Percentiles rank a stretch among this genome's conserved stretches.
Conservation (phyloP, 2,329 filamentous ascomycete species). For the Cladophialophora exuberans region DNA sequence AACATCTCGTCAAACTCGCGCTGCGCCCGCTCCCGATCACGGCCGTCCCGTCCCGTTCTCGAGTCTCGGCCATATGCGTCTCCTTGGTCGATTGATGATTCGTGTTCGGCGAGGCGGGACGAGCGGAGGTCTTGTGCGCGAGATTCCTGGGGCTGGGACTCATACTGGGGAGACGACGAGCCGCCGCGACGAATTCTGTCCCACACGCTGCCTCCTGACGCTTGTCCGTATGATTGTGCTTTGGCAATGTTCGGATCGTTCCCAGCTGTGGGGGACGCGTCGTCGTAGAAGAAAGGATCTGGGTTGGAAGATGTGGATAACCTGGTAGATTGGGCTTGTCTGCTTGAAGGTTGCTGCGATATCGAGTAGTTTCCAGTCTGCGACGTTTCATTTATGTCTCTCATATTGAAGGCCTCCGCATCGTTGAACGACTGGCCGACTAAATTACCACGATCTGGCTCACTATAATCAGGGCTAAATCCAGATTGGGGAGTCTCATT, state of each 20-base stretch:
- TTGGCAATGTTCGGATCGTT: constrained; percentile 23
- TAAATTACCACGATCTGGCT: not conserved
- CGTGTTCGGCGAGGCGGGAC: not conserved
- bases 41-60: not conserved
- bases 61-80: not conserved
- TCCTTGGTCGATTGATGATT: not conserved
- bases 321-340: constrained; percentile 1
- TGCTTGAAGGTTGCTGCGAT: not conserved
- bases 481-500: not conserved
- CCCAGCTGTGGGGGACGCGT: constrained; percentile 31
- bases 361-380: too few species aligned
- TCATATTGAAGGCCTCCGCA: constrained; percentile 7
- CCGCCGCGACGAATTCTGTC: constrained; percentile 24
- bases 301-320: constrained; percentile 10
- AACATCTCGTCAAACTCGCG: constrained; percentile 49
- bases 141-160: not conserved
- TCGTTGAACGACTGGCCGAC: too few species aligned
- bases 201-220: constrained; percentile 26
- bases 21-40: constrained; percentile 44
- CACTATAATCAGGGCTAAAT: constrained; percentile 10
- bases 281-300: constrained; percentile 29
- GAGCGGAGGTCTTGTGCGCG: not conserved
- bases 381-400: too few species aligned
- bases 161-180: not conserved
- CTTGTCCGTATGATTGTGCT: not conserved